Percentiles rank a stretch among this genome's conserved stretches.
Conservation (phyloP, 2,329 filamentous ascomycete genomes). For the Diaporthe eres region DNA sequence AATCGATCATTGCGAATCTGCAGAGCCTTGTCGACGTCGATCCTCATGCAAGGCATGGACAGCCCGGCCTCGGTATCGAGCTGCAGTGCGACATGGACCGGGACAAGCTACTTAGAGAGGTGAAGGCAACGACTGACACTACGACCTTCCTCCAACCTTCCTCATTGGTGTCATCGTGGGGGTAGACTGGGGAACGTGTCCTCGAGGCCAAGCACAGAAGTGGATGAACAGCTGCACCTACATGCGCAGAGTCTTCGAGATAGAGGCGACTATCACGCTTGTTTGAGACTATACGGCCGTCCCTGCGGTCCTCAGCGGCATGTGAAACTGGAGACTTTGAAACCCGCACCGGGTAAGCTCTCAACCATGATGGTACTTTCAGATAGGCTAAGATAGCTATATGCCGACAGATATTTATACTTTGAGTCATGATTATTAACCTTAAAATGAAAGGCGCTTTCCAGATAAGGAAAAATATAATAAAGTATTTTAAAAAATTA, state of each 20-base stretch:
- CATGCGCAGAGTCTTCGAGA: neutral
- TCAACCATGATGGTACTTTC: neutral
- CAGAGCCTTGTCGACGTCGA: slow-evolving; percentile 20
- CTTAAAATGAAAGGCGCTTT: neutral
- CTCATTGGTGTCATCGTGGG: slow-evolving; percentile 20
- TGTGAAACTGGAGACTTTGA: slow-evolving; percentile 3
- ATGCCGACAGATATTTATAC: neutral
- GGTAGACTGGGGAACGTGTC: neutral
- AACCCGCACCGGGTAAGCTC: neutral
- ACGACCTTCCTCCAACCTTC: slow-evolving; percentile 22
- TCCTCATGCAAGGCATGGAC: slow-evolving; percentile 24
- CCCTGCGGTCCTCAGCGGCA: neutral
- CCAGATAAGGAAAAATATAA: neutral
- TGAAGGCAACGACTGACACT: slow-evolving; percentile 26
- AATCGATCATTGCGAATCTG: slow-evolving; percentile 16
- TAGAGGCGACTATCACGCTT: neutral
- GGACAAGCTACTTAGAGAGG: slow-evolving; percentile 31
- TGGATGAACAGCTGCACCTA: neutral
- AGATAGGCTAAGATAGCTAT: neutral
- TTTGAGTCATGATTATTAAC: neutral
- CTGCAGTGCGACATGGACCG: slow-evolving; percentile 29
- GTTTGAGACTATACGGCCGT: neutral
- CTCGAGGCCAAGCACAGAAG: neutral
- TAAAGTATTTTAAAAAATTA: neutral
- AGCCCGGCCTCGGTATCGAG: slow-evolving; percentile 14